Percentiles rank a stretch among this genome's conserved stretches.
Conservation (phyloP, 805 yeast genomes). For the Zygosaccharomyces gambellarensis region DNA sequence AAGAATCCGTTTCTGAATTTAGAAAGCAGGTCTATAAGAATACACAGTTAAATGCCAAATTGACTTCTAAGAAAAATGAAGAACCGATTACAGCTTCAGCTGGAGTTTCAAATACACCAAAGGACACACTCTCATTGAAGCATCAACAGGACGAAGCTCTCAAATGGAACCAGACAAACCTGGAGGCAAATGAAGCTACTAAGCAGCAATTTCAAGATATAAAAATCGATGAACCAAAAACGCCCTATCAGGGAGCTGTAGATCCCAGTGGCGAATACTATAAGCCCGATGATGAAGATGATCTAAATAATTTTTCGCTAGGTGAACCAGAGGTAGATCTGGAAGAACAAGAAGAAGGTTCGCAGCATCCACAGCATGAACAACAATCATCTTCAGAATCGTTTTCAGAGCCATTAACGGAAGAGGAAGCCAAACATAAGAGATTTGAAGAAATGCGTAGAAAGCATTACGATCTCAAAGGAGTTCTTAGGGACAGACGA, state of each 20-base stretch:
- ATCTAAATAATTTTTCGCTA: slow-evolving; percentile 48
- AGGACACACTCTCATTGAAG: slow-evolving; percentile 32
- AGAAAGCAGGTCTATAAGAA: slow-evolving; percentile 74
- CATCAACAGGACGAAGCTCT: slow-evolving; percentile 42
- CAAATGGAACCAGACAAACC: slow-evolving; percentile 81
- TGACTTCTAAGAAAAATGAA: slow-evolving; percentile 32
- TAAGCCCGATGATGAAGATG: slow-evolving; percentile 59
- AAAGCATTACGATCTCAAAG: slow-evolving; percentile 64
- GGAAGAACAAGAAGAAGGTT: slow-evolving; percentile 1
- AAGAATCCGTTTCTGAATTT: slow-evolving; percentile 37
- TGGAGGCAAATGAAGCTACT: slow-evolving; percentile 54
- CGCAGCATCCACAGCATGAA: neutral
- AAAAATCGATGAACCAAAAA: slow-evolving; percentile 85
- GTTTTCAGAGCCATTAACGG: neutral
- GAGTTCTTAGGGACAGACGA: slow-evolving; percentile 33
- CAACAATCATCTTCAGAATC: neutral
- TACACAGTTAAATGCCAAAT: slow-evolving; percentile 68
- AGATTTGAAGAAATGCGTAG: slow-evolving; percentile 76
- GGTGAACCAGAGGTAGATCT: slow-evolving; percentile 49
- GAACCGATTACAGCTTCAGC: slow-evolving; percentile 13
- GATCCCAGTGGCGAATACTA: slow-evolving; percentile 79
- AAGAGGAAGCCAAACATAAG: slow-evolving; percentile 52
- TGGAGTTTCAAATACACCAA: slow-evolving; percentile 21
- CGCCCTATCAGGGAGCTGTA: slow-evolving; percentile 89
- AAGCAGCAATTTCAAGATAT: slow-evolving; percentile 57